These are phyloP conservation scores for Anisodus tanguticus DNA, from an alignment of 257 asterid species.

Conservation along the genomic window DNA sequence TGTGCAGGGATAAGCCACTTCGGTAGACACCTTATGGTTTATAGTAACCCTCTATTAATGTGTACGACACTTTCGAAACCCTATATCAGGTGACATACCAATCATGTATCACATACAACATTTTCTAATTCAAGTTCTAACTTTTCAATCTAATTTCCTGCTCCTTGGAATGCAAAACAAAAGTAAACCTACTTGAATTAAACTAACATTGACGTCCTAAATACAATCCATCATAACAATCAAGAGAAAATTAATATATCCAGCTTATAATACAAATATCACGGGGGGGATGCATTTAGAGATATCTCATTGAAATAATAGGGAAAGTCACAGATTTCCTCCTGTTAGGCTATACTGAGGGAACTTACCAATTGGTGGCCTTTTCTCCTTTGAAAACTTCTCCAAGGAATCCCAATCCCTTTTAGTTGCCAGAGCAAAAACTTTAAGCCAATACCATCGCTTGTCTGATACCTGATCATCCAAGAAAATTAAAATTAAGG, in stretches of 20 bases:
- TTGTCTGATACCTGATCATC: slow-evolving; percentile 86
- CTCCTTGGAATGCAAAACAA: slow-evolving; percentile 5
- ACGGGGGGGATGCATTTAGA: background rate
- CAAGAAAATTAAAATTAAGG: background rate
- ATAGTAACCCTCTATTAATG: background rate
- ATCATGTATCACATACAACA: background rate
- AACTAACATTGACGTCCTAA: background rate
- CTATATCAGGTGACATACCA: background rate
- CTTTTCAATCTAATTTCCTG: slow-evolving; percentile 8
- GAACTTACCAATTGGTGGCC: slow-evolving; percentile 83
- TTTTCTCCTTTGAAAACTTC: slow-evolving; percentile 84
- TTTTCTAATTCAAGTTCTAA: background rate
- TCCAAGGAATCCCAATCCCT: slow-evolving; percentile 95
- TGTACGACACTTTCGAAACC: background rate
- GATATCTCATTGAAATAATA: background rate
- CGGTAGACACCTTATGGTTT: background rate
- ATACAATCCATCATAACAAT: background rate
- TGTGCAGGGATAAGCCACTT: background rate
- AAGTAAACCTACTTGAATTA: background rate
- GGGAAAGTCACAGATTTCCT: background rate
- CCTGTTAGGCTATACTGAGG: slow-evolving; percentile 18
- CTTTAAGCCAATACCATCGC: slow-evolving; percentile 99
- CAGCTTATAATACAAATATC: background rate
- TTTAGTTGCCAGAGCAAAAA: slow-evolving; percentile 87
- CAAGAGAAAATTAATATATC: background rate